Evolutionary conservation across 179 eudicot species (phyloP).

Genomic region (Vitellaria paradoxa): DNA sequence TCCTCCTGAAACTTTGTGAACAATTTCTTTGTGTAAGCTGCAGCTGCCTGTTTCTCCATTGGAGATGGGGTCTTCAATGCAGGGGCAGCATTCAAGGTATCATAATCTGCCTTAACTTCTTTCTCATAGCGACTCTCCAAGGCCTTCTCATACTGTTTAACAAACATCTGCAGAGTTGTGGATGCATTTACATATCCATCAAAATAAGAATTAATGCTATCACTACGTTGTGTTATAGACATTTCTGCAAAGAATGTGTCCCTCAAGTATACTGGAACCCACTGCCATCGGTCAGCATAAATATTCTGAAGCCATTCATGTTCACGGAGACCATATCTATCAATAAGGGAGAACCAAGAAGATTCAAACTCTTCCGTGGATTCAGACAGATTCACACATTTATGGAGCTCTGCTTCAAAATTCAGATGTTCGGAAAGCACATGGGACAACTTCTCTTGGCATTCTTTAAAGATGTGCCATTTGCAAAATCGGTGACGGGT

Average conservation of each 20-base stretch:
- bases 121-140: slow-evolving; percentile 40
- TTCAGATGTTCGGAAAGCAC: slow-evolving; percentile 38
- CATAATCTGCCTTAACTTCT: slow-evolving; percentile 49
- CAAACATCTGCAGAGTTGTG: slow-evolving; percentile 35
- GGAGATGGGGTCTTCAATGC: slow-evolving; percentile 53
- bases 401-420: slow-evolving; percentile 43
- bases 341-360: slow-evolving; percentile 39
- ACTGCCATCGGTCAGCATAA: slow-evolving; percentile 40
- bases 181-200: slow-evolving; percentile 42
- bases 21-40: slow-evolving; percentile 39
- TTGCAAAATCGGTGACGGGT: slow-evolving; percentile 49
- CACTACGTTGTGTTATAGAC: slow-evolving; percentile 27
- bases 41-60: slow-evolving; percentile 64
- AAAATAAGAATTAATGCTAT: slow-evolving; percentile 32
- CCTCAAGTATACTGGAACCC: slow-evolving; percentile 54
- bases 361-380: slow-evolving; percentile 46
- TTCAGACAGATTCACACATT: slow-evolving; percentile 42
- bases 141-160: slow-evolving; percentile 51
- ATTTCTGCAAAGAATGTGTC: slow-evolving; percentile 49
- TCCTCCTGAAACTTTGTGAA: slow-evolving; percentile 54
- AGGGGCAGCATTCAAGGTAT: slow-evolving; percentile 34
- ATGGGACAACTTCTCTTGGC: slow-evolving; percentile 34
- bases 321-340: slow-evolving; percentile 36
- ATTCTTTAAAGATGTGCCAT: slow-evolving; percentile 53
- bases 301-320: slow-evolving; percentile 50